Percentiles rank a stretch among this genome's conserved stretches.
Evolutionary conservation across 345 rosid genomes (phyloP).

Genomic region (Salix suchowensis): DNA sequence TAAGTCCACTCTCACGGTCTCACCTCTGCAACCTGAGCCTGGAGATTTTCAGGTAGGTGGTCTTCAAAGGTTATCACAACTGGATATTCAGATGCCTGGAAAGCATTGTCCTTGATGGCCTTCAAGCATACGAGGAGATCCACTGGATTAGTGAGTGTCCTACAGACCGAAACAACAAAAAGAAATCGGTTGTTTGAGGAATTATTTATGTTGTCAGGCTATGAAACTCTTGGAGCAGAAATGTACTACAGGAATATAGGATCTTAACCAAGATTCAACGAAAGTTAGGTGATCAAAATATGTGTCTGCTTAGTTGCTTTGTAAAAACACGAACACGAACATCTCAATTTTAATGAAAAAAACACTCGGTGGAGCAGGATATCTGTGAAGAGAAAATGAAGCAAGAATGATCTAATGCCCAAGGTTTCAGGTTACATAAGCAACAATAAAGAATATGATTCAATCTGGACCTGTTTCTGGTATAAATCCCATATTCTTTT

Average conservation of each 20-base stretch:
- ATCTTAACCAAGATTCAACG: not conserved
- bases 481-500: no score
- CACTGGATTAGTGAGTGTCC: conserved; percentile 62
- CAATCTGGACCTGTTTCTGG: not conserved
- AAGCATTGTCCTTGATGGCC: conserved; percentile 61
- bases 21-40: conserved; percentile 62
- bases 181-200: not conserved
- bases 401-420: not conserved
- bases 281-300: no score
- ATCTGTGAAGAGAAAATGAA: not conserved
- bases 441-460: not conserved
- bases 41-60: conserved; percentile 60
- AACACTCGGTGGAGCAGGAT: not conserved
- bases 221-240: not conserved
- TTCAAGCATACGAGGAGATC: conserved; percentile 53
- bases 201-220: not conserved
- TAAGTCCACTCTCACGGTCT: not conserved
- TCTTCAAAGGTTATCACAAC: conserved; percentile 87
- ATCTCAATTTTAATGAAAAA: not conserved
- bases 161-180: conserved; percentile 7
- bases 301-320: not conserved
- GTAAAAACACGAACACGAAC: not conserved
- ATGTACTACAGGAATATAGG: not conserved
- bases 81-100: conserved; percentile 59
- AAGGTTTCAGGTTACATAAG: not conserved